Conservation (phyloP, 257 asterid genomes). For the Solanum piurae region DNA sequence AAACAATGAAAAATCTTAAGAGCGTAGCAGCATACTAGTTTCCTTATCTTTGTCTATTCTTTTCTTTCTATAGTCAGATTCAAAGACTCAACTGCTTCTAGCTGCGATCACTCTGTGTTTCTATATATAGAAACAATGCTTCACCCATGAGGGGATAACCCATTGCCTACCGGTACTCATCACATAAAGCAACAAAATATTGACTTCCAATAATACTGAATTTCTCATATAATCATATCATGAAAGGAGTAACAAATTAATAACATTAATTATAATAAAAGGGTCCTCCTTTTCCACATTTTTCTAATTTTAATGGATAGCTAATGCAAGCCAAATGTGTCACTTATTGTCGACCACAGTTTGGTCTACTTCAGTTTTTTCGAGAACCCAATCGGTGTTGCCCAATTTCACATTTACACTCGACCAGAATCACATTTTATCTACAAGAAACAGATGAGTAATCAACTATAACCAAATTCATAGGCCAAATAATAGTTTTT, state of each 20-base stretch:
- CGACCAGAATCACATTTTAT: not conserved
- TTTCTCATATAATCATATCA: not conserved
- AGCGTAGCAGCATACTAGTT: not conserved
- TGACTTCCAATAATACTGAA: not conserved
- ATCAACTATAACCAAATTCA: not conserved
- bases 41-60: not conserved
- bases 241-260: not conserved
- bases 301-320: not conserved
- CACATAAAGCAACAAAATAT: not conserved
- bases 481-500: not conserved
- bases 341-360: not conserved
- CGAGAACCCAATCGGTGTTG: not conserved
- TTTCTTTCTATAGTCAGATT: not conserved
- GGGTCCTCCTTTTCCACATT: not conserved
- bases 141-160: not conserved
- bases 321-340: not conserved
- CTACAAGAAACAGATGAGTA: not conserved
- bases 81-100: not conserved
- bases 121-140: not conserved
- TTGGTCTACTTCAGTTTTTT: not conserved
- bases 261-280: not conserved
- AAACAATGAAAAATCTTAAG: not conserved
- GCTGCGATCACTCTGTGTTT: not conserved
- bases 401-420: not conserved
- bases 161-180: not conserved